Percentiles rank a stretch among this genome's conserved stretches.
Conservation (phyloP, 2,329 filamentous ascomycete species). For the Tolypocladium tundrense region DNA sequence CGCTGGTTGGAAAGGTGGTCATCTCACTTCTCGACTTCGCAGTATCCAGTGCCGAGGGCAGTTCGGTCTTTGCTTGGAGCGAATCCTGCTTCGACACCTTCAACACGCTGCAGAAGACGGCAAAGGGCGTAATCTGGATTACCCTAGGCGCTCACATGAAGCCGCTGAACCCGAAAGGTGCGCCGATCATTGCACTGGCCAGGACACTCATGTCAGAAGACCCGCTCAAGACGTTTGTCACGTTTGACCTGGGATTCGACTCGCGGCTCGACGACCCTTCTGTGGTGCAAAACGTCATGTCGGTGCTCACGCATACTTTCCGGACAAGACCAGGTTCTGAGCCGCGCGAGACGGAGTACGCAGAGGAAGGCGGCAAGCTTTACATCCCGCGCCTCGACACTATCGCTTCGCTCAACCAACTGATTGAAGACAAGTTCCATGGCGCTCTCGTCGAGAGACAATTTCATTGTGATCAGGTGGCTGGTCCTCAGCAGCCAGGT, state of each 20-base stretch:
- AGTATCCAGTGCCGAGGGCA: conserved; percentile 6
- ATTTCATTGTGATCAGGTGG: conserved; percentile 8
- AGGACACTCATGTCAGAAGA: conserved; percentile 41
- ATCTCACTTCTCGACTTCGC: conserved; percentile 38
- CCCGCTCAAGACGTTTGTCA: conserved; percentile 28
- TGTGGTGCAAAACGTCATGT: conserved; percentile 11
- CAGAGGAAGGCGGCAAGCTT: conserved; percentile 23
- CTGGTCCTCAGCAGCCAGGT: neutral
- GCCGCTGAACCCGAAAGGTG: conserved; percentile 21
- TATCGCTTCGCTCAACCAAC: conserved; percentile 27
- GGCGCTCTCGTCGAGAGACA: conserved; percentile 4
- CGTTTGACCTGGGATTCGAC: conserved; percentile 27
- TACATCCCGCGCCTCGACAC: conserved; percentile 35
- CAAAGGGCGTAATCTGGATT: conserved; percentile 36
- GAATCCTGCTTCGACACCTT: conserved; percentile 28
- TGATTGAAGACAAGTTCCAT: conserved; percentile 26
- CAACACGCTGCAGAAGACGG: conserved; percentile 23
- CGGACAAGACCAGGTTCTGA: conserved; percentile 3
- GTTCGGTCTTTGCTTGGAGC: conserved; percentile 27
- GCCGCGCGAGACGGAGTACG: conserved; percentile 32
- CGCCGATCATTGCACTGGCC: conserved; percentile 34
- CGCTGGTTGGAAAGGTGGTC: conserved; percentile 18
- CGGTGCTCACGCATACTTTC: conserved; percentile 15
- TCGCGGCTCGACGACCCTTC: conserved; percentile 9
- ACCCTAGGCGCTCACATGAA: conserved; percentile 30